phyloP scores from a whole-genome alignment of 2,329 filamentous ascomycete genomes.

The Setomelanomma holmii region DNA sequence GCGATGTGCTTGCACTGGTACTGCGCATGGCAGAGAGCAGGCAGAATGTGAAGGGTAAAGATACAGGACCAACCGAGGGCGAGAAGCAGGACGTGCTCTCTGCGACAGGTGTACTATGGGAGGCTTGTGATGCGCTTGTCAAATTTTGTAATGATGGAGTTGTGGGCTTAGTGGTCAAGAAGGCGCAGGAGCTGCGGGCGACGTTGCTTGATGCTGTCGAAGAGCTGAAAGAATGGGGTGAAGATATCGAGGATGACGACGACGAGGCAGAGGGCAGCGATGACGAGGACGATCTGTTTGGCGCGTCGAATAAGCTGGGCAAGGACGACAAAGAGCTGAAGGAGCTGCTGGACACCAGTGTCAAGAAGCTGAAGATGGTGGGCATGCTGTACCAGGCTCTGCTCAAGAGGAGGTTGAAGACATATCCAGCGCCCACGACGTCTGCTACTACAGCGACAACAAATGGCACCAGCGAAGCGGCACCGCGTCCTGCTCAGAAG shows the following conservation, averaged over 20 bases:
- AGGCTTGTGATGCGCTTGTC: slow-evolving; percentile 76
- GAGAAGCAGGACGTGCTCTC: slow-evolving; percentile 59
- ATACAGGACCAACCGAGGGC: slow-evolving; percentile 28
- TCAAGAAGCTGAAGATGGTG: slow-evolving; percentile 71
- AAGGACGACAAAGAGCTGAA: slow-evolving; percentile 70
- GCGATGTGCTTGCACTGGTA: slow-evolving; percentile 66
- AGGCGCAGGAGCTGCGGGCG: slow-evolving; percentile 76
- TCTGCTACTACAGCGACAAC: slow-evolving; percentile 9
- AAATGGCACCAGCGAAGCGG: slow-evolving; percentile 7
- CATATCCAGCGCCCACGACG: slow-evolving; percentile 48
- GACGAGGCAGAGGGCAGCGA: slow-evolving; percentile 48
- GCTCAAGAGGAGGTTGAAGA: slow-evolving; percentile 72
- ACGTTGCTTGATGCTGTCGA: slow-evolving; percentile 82
- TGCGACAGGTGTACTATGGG: slow-evolving; percentile 81
- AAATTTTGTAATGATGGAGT: slow-evolving; percentile 71
- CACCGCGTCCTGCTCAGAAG: slow-evolving; percentile 28
- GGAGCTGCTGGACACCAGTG: slow-evolving; percentile 67
- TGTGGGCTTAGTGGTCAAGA: slow-evolving; percentile 72
- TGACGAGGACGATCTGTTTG: slow-evolving; percentile 72
- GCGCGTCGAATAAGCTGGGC: slow-evolving; percentile 63
- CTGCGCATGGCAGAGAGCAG: slow-evolving; percentile 63
- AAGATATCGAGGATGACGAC: slow-evolving; percentile 69
- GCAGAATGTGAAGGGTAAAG: slow-evolving; percentile 36
- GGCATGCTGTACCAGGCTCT: slow-evolving; percentile 73
- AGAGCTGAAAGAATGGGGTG: slow-evolving; percentile 87